Conservation (phyloP, 805 yeast genomes). For the Komagataella kurtzmanii region DNA sequence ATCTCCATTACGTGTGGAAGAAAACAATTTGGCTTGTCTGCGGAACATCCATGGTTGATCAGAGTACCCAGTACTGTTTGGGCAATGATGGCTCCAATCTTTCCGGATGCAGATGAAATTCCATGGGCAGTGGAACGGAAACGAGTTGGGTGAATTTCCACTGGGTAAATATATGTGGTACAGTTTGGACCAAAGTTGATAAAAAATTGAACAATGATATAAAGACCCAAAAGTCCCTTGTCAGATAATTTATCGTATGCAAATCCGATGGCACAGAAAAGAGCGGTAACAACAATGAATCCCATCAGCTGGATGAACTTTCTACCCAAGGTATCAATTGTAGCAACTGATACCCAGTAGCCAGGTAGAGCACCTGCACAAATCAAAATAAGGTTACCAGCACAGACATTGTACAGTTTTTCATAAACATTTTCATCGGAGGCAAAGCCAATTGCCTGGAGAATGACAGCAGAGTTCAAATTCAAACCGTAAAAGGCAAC, state of each 20-base stretch:
- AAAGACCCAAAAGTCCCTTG: conserved; percentile 61
- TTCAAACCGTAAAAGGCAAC: conserved; percentile 85
- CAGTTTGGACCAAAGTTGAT: conserved; percentile 90
- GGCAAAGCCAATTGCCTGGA: conserved; percentile 77
- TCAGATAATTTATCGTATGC: conserved; percentile 61
- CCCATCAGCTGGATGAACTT: conserved; percentile 72
- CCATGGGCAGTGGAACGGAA: conserved; percentile 95
- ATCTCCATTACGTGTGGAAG: conserved; percentile 90
- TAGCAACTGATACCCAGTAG: conserved; percentile 76
- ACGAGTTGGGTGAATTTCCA: conserved; percentile 89
- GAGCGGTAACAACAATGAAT: conserved; percentile 53
- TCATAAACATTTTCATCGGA: conserved; percentile 56
- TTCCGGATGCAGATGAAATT: conserved; percentile 86
- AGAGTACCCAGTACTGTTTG: conserved; percentile 81
- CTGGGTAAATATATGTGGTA: conserved; percentile 84
- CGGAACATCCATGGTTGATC: conserved; percentile 64
- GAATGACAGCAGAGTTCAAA: conserved; percentile 68
- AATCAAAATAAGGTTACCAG: conserved; percentile 83
- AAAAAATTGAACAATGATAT: conserved; percentile 76
- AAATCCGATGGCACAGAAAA: conserved; percentile 75
- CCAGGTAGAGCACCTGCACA: conserved; percentile 96
- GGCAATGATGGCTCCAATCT: conserved; percentile 87
- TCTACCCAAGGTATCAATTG: conserved; percentile 74
- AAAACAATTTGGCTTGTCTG: conserved; percentile 53
- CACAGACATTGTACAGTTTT: conserved; percentile 63